Evolutionary conservation across 768 basidiomycete species (phyloP), one percentile per base, ranked within the genome.

Genomic region (Lenzites betulinus): DNA sequence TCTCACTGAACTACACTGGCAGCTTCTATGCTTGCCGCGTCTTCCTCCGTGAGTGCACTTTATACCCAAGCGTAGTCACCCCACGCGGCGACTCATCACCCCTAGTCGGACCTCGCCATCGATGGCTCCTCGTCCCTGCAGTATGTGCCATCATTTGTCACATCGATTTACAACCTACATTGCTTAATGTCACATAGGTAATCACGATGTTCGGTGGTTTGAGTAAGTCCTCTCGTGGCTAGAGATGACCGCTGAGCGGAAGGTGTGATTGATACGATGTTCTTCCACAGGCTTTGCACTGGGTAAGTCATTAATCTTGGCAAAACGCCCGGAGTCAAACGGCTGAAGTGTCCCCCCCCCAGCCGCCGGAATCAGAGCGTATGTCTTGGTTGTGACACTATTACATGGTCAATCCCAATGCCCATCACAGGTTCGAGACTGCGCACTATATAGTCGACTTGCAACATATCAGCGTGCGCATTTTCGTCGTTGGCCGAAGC

Each of bases 1-100:
- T 33, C 30, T 33, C 30, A 33, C 30, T n/a, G 30, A 33, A 33
- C 30, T 11, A 33, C 11, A 33, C 30, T 11, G 4, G 11, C 23
- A 54, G 53, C n/a, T 54, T 46, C 26, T 54, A 54, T 25, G 53
- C 43, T 2, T 54, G 12, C 20, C 42, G 53, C 2, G 39, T 54
- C 2, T 54, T 35, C 13, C 20, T 46, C 43, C 36, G 53, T 54
- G 39, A 16, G 53, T 46, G 13, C 20, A 7, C 3, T 23, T 38
- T 5, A 1, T 22, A 13, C 8, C 15, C 5, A 4, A 12, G 30
- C 25, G 15, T 36, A 3, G 5, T 13, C 12, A 22, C 22, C 7
- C 4, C 25, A 46, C 22, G 22, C 13, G 20, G 2, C 22, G 20
- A 23, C 44, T 12, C 1, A 25, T 23, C 1, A 2, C 3, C 8